Evolutionary conservation across 306 rosid species (phyloP).

Genomic region (Abrus precatorius): DNA sequence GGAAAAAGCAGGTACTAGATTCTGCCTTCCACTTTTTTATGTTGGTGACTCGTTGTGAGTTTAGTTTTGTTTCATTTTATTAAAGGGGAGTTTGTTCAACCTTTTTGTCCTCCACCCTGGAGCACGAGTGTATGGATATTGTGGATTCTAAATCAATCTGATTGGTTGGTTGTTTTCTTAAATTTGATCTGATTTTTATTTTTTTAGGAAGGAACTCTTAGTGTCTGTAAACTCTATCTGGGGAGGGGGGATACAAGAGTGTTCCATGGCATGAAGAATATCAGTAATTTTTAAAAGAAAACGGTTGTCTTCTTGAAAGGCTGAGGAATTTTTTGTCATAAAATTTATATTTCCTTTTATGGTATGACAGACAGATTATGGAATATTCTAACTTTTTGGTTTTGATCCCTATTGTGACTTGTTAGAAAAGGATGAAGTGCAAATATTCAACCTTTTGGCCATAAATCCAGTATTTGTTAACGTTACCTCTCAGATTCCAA

Average conservation of each 20-base stretch:
- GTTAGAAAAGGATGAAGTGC: slow-evolving; percentile 38
- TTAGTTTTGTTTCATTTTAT: slow-evolving; percentile 24
- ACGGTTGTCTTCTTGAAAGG: slow-evolving; percentile 13
- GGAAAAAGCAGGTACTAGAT: slow-evolving; percentile 81
- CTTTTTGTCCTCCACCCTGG: slow-evolving; percentile 33
- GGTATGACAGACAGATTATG: slow-evolving; percentile 17
- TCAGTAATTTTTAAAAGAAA: slow-evolving; percentile 1
- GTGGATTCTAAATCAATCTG: slow-evolving; percentile 41
- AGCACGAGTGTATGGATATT: slow-evolving; percentile 3
- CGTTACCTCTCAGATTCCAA: slow-evolving; percentile 23
- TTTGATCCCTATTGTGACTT: slow-evolving; percentile 31
- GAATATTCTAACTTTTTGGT: slow-evolving; percentile 34
- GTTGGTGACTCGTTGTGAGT: not conserved
- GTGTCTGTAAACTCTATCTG: not conserved
- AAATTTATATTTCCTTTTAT: slow-evolving; percentile 1
- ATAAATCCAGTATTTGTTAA: slow-evolving; percentile 23
- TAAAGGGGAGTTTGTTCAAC: not conserved
- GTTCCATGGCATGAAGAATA: slow-evolving; percentile 1
- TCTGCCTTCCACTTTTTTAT: slow-evolving; percentile 28
- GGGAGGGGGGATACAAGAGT: not conserved
- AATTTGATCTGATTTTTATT: not conserved
- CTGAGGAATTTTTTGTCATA: slow-evolving; percentile 3
- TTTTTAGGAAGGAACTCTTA: not conserved
- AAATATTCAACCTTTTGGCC: slow-evolving; percentile 21
- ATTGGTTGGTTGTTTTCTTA: not conserved